Evolutionary conservation across 805 yeast species (phyloP), one percentile per base, ranked within the genome.

Genomic region (Kodamaea laetipori): DNA sequence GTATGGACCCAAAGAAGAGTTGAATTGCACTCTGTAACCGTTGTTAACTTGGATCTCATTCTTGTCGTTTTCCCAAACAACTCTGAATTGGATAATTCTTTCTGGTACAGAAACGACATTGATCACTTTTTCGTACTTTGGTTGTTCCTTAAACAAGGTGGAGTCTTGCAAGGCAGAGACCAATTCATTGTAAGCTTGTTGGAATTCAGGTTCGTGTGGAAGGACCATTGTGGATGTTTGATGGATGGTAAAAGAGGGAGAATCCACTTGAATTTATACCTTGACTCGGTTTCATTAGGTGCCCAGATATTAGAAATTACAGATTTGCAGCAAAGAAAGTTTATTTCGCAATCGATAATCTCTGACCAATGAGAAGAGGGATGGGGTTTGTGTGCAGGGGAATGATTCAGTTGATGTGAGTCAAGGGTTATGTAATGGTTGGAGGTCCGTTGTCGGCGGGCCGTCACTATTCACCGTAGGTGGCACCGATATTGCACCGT

Each of bases 21-120:
- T 92, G 81, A 88, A 92, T 77, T 92, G 99, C 52, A 92, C 97
- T 76, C 99, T 82, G 90, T 80, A 92, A 69, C 98, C 99, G 57
- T 90, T 81, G 83, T 94, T 94, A 55, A 92, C 95, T 76, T 90
- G 92, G 63, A 87, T 74, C 61, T 78, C 83, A 59, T 96, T 96
- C 57, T 82, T 74, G 76, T 94, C 99, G 66, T 92, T 88, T 75
- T 94, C 97, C 99, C 99, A 92, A 44, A 85, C 80, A 45, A 94
- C 98, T 76, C 98, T 85, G 86, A 92, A 92, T 73, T 90, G 97
- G 66, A 94, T 82, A 60, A 90, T 76, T 74, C 98, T 84, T 78
- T 92, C 98, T 55, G 99, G 99, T 48, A 90, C 81, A 41, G 97
- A 86, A 51, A 90, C 86, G 52, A 92, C 90, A 46, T 92, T 89